Conservation (phyloP, 2,329 filamentous ascomycete species). For the Pseudogymnoascus sp. region DNA sequence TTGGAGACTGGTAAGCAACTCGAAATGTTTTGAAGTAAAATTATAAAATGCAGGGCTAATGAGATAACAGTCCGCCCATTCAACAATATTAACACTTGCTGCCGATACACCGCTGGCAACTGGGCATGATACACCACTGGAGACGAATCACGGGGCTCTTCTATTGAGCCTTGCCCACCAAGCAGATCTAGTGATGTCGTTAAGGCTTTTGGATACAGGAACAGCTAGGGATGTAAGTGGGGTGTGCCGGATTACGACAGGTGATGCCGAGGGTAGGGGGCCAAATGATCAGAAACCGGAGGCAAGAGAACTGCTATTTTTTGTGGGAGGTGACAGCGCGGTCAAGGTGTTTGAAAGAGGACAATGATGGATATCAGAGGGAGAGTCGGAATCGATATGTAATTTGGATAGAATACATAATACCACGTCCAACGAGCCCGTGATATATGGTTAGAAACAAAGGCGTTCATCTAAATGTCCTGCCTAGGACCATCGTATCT, state of each 20-base stretch:
- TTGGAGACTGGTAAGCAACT: conserved; percentile 54
- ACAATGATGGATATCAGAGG: conserved; percentile 38
- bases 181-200: conserved; percentile 63
- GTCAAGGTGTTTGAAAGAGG: conserved; percentile 83
- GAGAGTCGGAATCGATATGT: background rate
- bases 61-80: conserved; percentile 49
- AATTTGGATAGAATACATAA: conserved; percentile 12
- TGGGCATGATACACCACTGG: conserved; percentile 55
- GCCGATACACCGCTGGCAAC: conserved; percentile 68
- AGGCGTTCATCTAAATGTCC: background rate
- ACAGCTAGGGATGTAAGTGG: conserved; percentile 88
- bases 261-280: conserved; percentile 32
- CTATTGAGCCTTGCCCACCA: conserved; percentile 67
- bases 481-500: background rate
- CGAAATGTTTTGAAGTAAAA: background rate
- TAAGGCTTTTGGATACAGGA: conserved; percentile 77
- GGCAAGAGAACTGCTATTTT: conserved; percentile 73
- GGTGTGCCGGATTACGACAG: conserved; percentile 68
- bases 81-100: conserved; percentile 61
- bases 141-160: conserved; percentile 66
- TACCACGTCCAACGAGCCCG: background rate
- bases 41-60: background rate
- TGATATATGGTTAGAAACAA: background rate
- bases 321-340: conserved; percentile 69
- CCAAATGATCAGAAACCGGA: conserved; percentile 35